phyloP scores from a whole-genome alignment of 2,329 filamentous ascomycete genomes.

The Cadophora sp. region DNA sequence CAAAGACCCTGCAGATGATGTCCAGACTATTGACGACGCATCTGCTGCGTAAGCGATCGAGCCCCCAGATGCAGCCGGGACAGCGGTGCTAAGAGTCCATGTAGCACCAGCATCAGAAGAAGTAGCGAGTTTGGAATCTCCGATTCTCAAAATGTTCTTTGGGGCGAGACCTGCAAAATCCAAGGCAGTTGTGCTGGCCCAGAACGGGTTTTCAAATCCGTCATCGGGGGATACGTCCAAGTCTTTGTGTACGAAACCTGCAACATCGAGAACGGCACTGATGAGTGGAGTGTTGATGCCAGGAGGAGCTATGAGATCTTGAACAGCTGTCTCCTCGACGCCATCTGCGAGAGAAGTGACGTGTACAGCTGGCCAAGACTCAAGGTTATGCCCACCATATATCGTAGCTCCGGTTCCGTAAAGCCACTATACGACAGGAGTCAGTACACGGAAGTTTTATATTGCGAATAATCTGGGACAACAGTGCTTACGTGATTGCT shows the following conservation, averaged over 20 bases:
- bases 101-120: no score
- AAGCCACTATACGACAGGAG: constrained; percentile 49
- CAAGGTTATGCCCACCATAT: constrained; percentile 45
- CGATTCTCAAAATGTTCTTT: no score
- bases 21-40: constrained; percentile 26
- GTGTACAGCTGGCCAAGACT: constrained; percentile 24
- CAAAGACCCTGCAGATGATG: constrained; percentile 20
- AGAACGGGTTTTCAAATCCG: not conserved
- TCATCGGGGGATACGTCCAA: constrained; percentile 21
- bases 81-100: no score
- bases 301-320: constrained; percentile 34
- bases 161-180: no score
- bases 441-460: not conserved
- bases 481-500: constrained; percentile 52
- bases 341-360: constrained; percentile 37
- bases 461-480: not conserved
- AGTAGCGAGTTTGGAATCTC: no score
- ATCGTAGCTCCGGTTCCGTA: constrained; percentile 62
- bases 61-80: no score
- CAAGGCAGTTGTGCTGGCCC: no score
- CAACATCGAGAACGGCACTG: constrained; percentile 39
- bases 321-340: constrained; percentile 39
- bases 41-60: constrained; percentile 29
- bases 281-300: constrained; percentile 34
- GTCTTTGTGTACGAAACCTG: constrained; percentile 34